Evolutionary conservation across 2,329 filamentous ascomycete species (phyloP), one percentile per base, ranked within the genome.

Genomic region (Pseudogymnoascus sp.): DNA sequence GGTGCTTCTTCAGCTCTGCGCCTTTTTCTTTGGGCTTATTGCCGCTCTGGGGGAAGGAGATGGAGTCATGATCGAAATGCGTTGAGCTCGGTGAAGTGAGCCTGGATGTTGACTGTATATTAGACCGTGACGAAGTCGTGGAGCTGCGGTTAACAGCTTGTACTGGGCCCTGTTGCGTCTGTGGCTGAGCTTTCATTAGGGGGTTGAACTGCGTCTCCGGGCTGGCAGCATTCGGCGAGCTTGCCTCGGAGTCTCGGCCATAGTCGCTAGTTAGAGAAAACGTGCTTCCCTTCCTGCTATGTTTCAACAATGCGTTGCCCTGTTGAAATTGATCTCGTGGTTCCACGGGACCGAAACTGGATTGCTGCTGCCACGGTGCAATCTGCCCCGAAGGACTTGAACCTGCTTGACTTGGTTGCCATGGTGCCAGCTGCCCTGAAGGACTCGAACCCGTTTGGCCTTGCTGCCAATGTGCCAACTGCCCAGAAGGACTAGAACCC

Each of bases 1-100:
- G 74, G 64, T 83, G 81, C 62, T 64, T n/a, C 41, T 62, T 66
- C 5, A 64, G 38, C n/a, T 33, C 38, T 15, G 39, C 59, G 12
- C 33, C 43, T 22, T 76, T 7, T 73, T 61, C 41, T 60, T 66
- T 50, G n/a, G 59, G 22, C 18, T 25, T 60, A 25, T 22, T 37
- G 28, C 41, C 12, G 22, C 22, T 25, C 7, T 36, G 47, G 28
- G 59, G 15, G 47, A 36, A 53, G 9, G 47, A 35, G 5, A 33
- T 35, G 3, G 47, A 33, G 28, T 53, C 47, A 14, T 35, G 47
- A 53, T 53, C 47, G 28, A 53, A 53, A 20, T 53, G 28, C 9
- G 47, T 35, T 35, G 47, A 53, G 47, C 5, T 20, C n/a, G 47
- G 47, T 14, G 47, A 53, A 4, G 47, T 15, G 9, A 53, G 11